phyloP scores from a whole-genome alignment of 306 rosid species.

The Oemleria cerasiformis region DNA sequence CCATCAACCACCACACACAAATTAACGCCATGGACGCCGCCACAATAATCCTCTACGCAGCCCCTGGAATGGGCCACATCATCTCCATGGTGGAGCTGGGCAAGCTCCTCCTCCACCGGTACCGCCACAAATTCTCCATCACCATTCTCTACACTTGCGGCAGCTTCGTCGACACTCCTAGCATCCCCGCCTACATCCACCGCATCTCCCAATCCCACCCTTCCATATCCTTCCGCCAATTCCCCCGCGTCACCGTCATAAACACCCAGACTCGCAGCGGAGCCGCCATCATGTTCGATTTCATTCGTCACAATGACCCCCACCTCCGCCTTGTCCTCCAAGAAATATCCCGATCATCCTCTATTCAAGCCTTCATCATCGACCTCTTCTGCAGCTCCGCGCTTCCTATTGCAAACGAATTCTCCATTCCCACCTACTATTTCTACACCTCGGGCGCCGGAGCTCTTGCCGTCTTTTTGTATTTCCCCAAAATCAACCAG shows the following conservation, averaged over 20 bases:
- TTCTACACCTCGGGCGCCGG: constrained; percentile 31
- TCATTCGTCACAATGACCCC: constrained; percentile 18
- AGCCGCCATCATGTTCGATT: not conserved
- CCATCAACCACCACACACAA: too few relatives aligned
- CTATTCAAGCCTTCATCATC: constrained; percentile 25
- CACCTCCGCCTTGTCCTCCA: constrained; percentile 11
- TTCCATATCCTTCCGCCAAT: constrained; percentile 30
- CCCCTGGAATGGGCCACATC: constrained; percentile 37
- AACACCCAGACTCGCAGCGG: not conserved
- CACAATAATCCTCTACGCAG: constrained; percentile 26
- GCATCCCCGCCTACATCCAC: constrained; percentile 17
- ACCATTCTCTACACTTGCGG: constrained; percentile 30
- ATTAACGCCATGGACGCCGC: not conserved
- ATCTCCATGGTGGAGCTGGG: constrained; percentile 42
- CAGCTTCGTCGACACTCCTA: not conserved
- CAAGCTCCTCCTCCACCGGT: constrained; percentile 27
- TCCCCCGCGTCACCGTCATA: constrained; percentile 9
- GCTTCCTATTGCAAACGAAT: constrained; percentile 8
- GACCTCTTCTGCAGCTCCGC: constrained; percentile 29
- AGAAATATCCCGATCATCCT: constrained; percentile 9
- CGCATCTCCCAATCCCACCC: constrained; percentile 26
- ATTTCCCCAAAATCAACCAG: constrained; percentile 7
- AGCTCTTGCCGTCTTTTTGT: constrained; percentile 5
- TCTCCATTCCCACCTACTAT: constrained; percentile 29
- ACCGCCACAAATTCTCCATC: constrained; percentile 20